Evolutionary conservation across 1,284 basidiomycete genomes (phyloP), one percentile per base, ranked within the genome.

Genomic region (Boletellus deceptivus): DNA sequence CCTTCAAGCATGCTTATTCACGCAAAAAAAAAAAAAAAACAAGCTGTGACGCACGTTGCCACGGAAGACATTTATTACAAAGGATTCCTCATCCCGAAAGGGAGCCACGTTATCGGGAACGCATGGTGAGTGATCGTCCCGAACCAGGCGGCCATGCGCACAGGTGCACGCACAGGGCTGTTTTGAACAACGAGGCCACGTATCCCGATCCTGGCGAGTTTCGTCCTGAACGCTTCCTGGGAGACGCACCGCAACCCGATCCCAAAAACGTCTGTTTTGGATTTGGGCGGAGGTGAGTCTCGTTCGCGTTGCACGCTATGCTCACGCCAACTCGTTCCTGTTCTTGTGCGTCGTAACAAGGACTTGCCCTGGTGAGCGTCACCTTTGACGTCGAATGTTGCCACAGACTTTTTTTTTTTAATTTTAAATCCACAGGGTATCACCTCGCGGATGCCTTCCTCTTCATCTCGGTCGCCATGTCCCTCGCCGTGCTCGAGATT

Each of bases 81-180:
- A 3, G 70, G 70, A 8, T 69, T 68, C 25, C 57, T 69, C 11
- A 71, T 77, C 17, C 74, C 75, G 0, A 73, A 75, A 53, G 72
- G 70, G n/a, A 59, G 66, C 2, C 22, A 45, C 8, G 53, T 71
- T 5, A 37, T 68, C 5, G 43, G 54, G 38, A 68, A 64, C 17
- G 6, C 46, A 2, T 61, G 55, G 65, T 64, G 25, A 41, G 54
- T 18, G 8, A 2, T 4, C 4, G 18, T 17, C 6, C n/a, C 3
- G 16, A 29, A 11, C 20, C 11, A 13, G 14, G 11, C 3, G 6
- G n/a, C 4, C 6, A 6, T 10, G 34, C 3, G 6, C 7, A 8
- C 14, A 35, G 14, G 6, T 35, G 3, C 13, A 20, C 27, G 13
- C 16, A 48, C 22, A 65, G 64, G 61, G 37, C 27, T 1, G 24